A percentile compares a stretch with the other conserved stretches of the same genome.
phyloP scores from a whole-genome alignment of 2,329 filamentous ascomycete species.

The Aaosphaeria arxii region DNA sequence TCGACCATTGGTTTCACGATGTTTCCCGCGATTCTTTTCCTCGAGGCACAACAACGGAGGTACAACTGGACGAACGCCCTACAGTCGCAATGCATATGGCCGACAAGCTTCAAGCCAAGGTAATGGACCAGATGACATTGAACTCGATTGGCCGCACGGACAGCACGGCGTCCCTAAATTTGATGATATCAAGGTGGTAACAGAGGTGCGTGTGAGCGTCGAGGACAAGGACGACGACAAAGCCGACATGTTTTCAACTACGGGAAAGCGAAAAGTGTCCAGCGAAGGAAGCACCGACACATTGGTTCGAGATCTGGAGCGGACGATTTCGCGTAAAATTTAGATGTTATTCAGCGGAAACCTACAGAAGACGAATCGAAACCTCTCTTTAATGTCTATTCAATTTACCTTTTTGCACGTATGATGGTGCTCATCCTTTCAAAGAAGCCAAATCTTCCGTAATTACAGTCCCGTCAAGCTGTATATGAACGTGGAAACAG shows the following conservation, averaged over 20 bases:
- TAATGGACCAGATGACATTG: background rate
- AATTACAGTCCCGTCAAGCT: no score
- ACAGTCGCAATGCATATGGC: constrained; percentile 1
- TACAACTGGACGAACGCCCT: background rate
- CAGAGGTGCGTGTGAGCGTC: constrained; percentile 4
- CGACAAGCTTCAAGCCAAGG: background rate
- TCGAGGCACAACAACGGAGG: constrained; percentile 4
- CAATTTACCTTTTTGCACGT: no score
- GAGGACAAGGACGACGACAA: background rate
- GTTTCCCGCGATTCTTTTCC: constrained; percentile 19
- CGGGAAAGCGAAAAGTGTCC: background rate
- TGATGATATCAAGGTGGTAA: constrained; percentile 5
- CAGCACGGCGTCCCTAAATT: background rate
- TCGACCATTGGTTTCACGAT: constrained; percentile 22
- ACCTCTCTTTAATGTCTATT: no score
- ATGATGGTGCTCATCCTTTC: no score
- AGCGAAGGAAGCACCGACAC: constrained; percentile 4
- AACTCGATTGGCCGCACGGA: background rate
- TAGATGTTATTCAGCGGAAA: no score
- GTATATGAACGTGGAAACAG: no score
- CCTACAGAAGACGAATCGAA: no score
- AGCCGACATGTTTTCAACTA: background rate
- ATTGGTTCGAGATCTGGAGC: constrained; percentile 1
- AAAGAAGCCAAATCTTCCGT: no score
- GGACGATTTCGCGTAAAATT: background rate